These are phyloP conservation scores for Epichloe bromicola DNA, from an alignment of 2,329 filamentous ascomycete species.

Conservation along the genomic window DNA sequence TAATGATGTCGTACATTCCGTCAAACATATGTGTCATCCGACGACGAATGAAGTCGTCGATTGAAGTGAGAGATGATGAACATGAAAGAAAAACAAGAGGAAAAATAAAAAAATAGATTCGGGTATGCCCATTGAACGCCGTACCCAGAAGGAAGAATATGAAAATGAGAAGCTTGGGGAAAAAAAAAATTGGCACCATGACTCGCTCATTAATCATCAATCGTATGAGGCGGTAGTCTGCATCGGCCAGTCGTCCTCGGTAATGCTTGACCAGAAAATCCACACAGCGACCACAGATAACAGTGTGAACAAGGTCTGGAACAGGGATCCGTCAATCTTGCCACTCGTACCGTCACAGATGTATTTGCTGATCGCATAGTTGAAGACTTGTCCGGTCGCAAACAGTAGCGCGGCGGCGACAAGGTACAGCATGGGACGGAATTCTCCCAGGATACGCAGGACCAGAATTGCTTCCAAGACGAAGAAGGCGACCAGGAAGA, in stretches of 20 bases:
- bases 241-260: slow-evolving; percentile 92
- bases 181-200: not conserved
- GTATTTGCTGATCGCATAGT: slow-evolving; percentile 83
- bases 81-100: slow-evolving; percentile 6
- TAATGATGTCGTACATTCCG: not conserved
- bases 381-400: slow-evolving; percentile 86
- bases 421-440: slow-evolving; percentile 85
- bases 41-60: not conserved
- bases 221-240: slow-evolving; percentile 31
- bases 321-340: slow-evolving; percentile 85
- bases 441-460: slow-evolving; percentile 72
- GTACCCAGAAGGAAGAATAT: slow-evolving; percentile 1
- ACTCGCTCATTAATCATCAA: slow-evolving; percentile 6
- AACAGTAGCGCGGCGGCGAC: slow-evolving; percentile 64
- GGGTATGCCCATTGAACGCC: slow-evolving; percentile 14
- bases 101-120: slow-evolving; percentile 8
- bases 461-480: slow-evolving; percentile 75
- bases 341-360: slow-evolving; percentile 74
- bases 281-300: slow-evolving; percentile 72
- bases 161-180: not conserved
- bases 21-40: slow-evolving; percentile 1
- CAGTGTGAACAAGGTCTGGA: slow-evolving; percentile 86
- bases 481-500: slow-evolving; percentile 84
- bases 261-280: slow-evolving; percentile 98
- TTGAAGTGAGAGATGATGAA: slow-evolving; percentile 4